Base-by-base conservation (phyloP, 345 rosid species). In the Moricandia arvensis region DNA sequence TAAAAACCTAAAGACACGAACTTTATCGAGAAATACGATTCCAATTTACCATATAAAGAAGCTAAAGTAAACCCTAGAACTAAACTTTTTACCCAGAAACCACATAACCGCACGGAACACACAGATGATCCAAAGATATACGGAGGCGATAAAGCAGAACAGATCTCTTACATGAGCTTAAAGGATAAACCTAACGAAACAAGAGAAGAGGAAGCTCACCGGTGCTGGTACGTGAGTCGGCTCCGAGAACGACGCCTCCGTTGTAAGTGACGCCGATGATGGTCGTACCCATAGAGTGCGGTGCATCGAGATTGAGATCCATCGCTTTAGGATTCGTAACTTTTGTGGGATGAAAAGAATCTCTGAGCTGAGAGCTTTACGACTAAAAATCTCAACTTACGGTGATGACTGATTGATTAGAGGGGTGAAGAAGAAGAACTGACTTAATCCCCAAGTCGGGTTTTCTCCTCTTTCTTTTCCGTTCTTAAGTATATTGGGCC, bases 161-260 rank as follows among this genome's bases (percentile, higher is more conserved):
- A n/a, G 49, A 47, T 47, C 53, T 47, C 53, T 47, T 5, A 47
- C 2, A 45, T n/a, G 53, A 47, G 30, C 60, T 57, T 6, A 13
- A n/a, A n/a, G n/a, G n/a, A n/a, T n/a, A n/a, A 13, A 63, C 68
- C 53, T 13, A 66, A 11, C 59, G 54, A 70, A 24, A 15, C 6
- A 3, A 27, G n/a, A 74, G 18, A 47, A 51, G 71, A 12, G 15
- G 47, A 70, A 71, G 38, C 68, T 72, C 0, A 96, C 99, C 99
- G 9, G 99, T 96, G 85, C 99, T 96, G 78, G 98, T 96, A 47
- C 99, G 91, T 12, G 99, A 96, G 43, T 96, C 99, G 78, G 99
- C 99, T 49, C 98, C 99, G 66, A 96, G 98, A 60, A 96, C 96
- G 62, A 96, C 99, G 34, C 99, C 99, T 62, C 98, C 97, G 73